A percentile compares a stretch with the other conserved stretches of the same genome.
phyloP scores from a whole-genome alignment of 441 rosid genomes.

The Erodium trifolium region DNA sequence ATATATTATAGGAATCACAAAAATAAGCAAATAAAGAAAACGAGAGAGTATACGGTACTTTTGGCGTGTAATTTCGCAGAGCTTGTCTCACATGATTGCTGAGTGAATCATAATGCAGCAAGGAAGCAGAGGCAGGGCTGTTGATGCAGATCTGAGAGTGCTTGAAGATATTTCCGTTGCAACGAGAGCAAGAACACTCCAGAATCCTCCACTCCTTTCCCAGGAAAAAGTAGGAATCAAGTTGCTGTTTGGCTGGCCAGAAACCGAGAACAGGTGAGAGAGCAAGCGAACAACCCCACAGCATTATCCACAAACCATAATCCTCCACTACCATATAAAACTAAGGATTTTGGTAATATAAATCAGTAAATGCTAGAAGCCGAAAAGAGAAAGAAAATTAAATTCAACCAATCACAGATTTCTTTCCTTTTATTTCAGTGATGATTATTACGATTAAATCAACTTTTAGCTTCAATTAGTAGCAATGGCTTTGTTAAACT shows the following conservation, averaged over 20 bases:
- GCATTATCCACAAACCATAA: background rate
- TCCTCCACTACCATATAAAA: too few relatives aligned
- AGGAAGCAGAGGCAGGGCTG: background rate
- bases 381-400: too few relatives aligned
- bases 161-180: background rate
- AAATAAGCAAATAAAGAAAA: background rate
- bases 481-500: background rate
- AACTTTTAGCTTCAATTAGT: background rate
- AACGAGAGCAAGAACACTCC: background rate
- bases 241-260: background rate
- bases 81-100: background rate
- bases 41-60: background rate
- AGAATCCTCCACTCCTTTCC: background rate
- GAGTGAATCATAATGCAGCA: background rate
- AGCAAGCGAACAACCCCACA: background rate
- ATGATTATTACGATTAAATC: background rate
- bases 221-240: background rate
- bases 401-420: background rate
- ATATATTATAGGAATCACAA: too few relatives aligned
- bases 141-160: slow-evolving; percentile 6
- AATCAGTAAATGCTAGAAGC: too few relatives aligned
- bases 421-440: background rate
- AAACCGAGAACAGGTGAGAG: background rate
- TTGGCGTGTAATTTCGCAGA: background rate
- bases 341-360: background rate